Base-by-base conservation (phyloP, 306 rosid species). In the Senna siamea region DNA sequence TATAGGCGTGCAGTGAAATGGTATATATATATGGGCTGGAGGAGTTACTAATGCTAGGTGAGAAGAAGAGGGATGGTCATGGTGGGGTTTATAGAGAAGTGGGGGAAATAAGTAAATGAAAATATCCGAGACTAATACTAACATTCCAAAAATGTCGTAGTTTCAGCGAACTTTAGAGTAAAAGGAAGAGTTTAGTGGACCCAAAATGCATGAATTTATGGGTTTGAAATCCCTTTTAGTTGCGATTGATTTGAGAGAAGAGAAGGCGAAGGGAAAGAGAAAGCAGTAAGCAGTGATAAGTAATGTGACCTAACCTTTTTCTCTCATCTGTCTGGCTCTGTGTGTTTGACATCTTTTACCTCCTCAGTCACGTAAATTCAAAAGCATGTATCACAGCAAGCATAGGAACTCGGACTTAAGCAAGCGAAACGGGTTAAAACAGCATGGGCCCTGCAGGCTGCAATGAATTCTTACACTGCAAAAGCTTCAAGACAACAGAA, bases 261-360 rank as follows among this genome's bases (percentile, higher is more conserved):
- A 59, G 76, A 34, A 75, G 69, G 69, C 63, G 10, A 2, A 5
- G 30, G n/a, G n/a, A 12, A 28, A 35, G 47, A 8, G 67, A 28
- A 22, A 43, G 48, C 1, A 43, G 15, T 43, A 4, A 44, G 78
- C 48, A 75, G 73, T 61, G 89, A 37, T 75, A 74, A 65, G 91
- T 73, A 80, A 85, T 79, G 89, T 89, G 94, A 91, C 97, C 79
- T 60, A 74, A 89, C 88, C 78, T 81, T 69, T 76, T 51, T 54
- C 48, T 18, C 50, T 44, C 5, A 37, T 84, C 73, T 72, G 67
- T 10, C 34, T 75, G 82, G 57, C 54, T 38, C 17, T 73, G 84
- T 80, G 84, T 61, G 59, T 78, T n/a, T 63, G 78, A 51, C 78
- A 88, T 89, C 92, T 89, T 87, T 91, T 91, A 83, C 84, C 92